Percentiles rank a stretch among this genome's conserved stretches.
phyloP scores from a whole-genome alignment of 345 rosid genomes.

The Noccaea bulbosa region DNA sequence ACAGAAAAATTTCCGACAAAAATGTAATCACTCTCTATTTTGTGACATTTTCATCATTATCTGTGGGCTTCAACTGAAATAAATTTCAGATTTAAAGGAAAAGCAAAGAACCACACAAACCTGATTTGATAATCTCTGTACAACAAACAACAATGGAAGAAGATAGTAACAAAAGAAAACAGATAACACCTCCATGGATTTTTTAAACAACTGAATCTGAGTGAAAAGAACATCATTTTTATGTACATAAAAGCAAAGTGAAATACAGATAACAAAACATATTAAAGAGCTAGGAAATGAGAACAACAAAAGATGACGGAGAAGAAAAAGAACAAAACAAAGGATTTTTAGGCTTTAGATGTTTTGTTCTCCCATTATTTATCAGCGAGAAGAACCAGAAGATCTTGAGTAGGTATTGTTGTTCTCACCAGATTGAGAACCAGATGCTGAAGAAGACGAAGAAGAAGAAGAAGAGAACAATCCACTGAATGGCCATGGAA shows the following conservation, averaged over 20 bases:
- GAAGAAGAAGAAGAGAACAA: constrained; percentile 68
- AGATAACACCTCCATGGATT: constrained; percentile 10
- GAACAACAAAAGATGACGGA: constrained; percentile 1
- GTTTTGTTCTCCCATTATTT: constrained; percentile 13
- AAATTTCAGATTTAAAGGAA: not conserved
- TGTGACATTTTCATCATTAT: not conserved
- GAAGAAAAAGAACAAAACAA: constrained; percentile 7
- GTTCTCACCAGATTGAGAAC: constrained; percentile 53
- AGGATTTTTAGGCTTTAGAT: not conserved
- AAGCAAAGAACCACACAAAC: constrained; percentile 6
- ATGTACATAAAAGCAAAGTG: constrained; percentile 38
- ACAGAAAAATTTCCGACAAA: constrained; percentile 21
- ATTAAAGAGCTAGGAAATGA: constrained; percentile 26
- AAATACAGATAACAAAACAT: constrained; percentile 31
- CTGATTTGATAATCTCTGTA: constrained; percentile 17
- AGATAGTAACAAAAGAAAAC: constrained; percentile 4
- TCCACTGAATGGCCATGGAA: constrained; percentile 86
- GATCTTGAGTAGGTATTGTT: constrained; percentile 51
- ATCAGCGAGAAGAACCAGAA: constrained; percentile 39
- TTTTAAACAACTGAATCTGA: constrained; percentile 19
- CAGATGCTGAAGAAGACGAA: constrained; percentile 30
- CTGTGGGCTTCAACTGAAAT: not conserved
- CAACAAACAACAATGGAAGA: constrained; percentile 5
- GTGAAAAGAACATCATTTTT: constrained; percentile 35
- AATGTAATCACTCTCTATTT: constrained; percentile 23